Conservation (phyloP, 75 land plant species). For the Larix kaempferi region DNA sequence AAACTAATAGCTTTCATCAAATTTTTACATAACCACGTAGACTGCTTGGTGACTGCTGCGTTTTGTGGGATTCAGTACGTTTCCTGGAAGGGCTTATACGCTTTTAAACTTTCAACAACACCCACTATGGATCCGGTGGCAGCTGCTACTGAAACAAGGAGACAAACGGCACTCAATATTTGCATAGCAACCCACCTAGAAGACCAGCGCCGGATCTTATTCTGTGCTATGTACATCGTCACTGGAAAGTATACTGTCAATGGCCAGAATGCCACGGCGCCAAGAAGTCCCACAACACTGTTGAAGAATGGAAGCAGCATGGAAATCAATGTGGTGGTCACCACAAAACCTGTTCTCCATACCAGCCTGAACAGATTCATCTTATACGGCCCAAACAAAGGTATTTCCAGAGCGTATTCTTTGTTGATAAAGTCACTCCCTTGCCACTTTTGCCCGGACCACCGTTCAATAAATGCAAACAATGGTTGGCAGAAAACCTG, state of each 20-base stretch:
- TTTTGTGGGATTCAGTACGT: no score
- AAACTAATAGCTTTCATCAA: no score
- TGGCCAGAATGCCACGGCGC: conserved; percentile 53
- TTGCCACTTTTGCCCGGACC: conserved; percentile 6
- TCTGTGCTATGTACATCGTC: conserved; percentile 44
- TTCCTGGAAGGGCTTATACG: conserved; percentile 17
- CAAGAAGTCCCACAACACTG: conserved; percentile 45
- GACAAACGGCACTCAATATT: conserved; percentile 28
- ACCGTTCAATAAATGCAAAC: conserved; percentile 26
- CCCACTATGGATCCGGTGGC: conserved; percentile 44
- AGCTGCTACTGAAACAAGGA: conserved; percentile 37
- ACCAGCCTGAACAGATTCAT: conserved; percentile 37
- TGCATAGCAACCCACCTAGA: conserved; percentile 36
- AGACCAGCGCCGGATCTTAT: conserved; percentile 24
- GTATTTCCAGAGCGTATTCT: conserved; percentile 5
- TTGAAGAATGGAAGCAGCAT: conserved; percentile 64
- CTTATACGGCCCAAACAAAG: neutral
- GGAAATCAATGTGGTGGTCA: conserved; percentile 37
- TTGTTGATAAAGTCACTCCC: conserved; percentile 16
- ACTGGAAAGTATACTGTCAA: conserved; percentile 63
- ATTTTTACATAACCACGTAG: no score
- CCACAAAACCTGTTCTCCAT: conserved; percentile 33
- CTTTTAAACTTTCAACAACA: conserved; percentile 16
- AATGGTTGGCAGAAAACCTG: conserved; percentile 40
- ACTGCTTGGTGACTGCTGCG: no score